A percentile compares a stretch with the other conserved stretches of the same genome.
Evolutionary conservation across 768 basidiomycete species (phyloP).

Genomic region (Antrodiella citrinella): DNA sequence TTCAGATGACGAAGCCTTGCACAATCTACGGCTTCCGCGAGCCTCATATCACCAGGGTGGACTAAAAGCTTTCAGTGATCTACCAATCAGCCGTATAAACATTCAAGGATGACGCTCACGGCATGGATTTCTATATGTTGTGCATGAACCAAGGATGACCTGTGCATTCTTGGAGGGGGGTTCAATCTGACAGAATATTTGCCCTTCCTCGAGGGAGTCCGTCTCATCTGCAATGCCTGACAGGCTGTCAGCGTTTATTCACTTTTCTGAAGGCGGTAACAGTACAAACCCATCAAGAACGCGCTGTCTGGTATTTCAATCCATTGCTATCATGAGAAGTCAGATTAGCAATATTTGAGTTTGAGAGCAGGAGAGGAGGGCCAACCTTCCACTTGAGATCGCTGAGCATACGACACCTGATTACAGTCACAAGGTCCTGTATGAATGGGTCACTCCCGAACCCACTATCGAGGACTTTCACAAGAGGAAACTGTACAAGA

Average conservation of each 20-base stretch:
- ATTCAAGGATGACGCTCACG: neutral
- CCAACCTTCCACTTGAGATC: constrained; percentile 9
- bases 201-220: constrained; percentile 1
- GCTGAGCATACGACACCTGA: constrained; percentile 5
- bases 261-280: neutral
- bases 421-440: neutral
- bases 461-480: neutral
- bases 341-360: too few relatives aligned
- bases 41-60: constrained; percentile 7
- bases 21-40: constrained; percentile 6
- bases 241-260: neutral
- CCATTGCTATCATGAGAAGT: constrained; percentile 7
- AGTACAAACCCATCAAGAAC: constrained; percentile 8
- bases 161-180: neutral
- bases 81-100: neutral
- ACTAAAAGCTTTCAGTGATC: too few relatives aligned
- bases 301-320: constrained; percentile 7
- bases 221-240: constrained; percentile 9
- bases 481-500: constrained; percentile 9
- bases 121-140: constrained; percentile 8
- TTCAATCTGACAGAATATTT: constrained; percentile 9
- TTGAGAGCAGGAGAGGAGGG: neutral
- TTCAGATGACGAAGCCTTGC: constrained; percentile 4
- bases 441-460: constrained; percentile 3
- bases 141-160: constrained; percentile 2